Percentiles rank a stretch among this genome's conserved stretches.
Evolutionary conservation across 208 protist genomes (phyloP).

Genomic region (Trypanosoma avium): DNA sequence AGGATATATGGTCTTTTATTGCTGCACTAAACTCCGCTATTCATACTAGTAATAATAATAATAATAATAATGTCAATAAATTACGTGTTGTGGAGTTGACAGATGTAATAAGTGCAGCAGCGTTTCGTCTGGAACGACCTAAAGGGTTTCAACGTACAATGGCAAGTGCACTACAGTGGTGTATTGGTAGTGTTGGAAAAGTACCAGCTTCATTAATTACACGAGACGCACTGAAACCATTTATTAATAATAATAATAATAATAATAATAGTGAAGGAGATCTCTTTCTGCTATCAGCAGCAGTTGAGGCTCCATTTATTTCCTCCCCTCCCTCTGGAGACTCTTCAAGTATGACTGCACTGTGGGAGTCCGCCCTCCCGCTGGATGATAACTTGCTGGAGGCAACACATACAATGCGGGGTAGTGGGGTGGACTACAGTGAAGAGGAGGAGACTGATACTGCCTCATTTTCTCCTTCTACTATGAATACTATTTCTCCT

Average conservation of each 20-base stretch:
- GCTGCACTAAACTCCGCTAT: slow-evolving; percentile 1
- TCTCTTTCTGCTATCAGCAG: not conserved
- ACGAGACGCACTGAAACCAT: not conserved
- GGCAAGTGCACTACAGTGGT: not conserved
- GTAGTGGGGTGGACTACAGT: slow-evolving; percentile 7
- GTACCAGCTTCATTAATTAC: not conserved
- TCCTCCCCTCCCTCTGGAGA: not conserved
- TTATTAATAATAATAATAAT: not conserved
- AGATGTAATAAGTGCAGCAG: not conserved
- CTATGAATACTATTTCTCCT: not conserved
- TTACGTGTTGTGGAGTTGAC: slow-evolving; percentile 2
- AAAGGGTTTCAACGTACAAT: slow-evolving; percentile 6
- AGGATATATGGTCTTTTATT: slow-evolving; percentile 1
- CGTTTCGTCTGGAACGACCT: slow-evolving; percentile 18
- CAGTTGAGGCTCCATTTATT: not conserved
- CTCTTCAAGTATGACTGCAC: not conserved
- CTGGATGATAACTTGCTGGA: not conserved
- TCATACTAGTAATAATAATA: not conserved
- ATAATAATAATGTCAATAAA: not conserved
- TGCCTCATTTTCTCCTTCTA: not conserved
- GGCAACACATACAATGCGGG: not conserved
- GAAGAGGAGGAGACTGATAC: not conserved
- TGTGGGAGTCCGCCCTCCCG: not conserved
- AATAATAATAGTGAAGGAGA: no score
- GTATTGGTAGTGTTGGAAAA: slow-evolving; percentile 8